A percentile compares a stretch with the other conserved stretches of the same genome.
Conservation (phyloP, 768 basidiomycete species). For the Kwoniella europaea region DNA sequence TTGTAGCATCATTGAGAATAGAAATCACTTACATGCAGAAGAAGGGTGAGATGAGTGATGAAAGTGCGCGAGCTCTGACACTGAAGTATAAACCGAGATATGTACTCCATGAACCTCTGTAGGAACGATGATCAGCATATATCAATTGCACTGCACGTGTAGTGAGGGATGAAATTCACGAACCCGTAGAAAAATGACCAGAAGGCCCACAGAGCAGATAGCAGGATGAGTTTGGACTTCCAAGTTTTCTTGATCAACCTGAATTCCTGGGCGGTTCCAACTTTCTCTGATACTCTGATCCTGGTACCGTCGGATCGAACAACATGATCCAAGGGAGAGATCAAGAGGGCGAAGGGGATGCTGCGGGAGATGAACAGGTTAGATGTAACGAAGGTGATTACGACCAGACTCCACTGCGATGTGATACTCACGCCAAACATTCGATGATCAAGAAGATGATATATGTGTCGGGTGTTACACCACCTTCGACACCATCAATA, state of each 20-base stretch:
- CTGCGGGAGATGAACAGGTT: not conserved
- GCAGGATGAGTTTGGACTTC: slow-evolving; percentile 22
- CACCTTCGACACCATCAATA: slow-evolving; percentile 13
- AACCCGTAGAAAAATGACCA: slow-evolving; percentile 29
- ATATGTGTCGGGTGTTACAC: slow-evolving; percentile 23
- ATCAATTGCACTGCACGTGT: not conserved
- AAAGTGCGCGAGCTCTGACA: slow-evolving; percentile 42
- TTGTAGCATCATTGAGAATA: not conserved
- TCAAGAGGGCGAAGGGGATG: slow-evolving; percentile 24
- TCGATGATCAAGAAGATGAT: slow-evolving; percentile 28
- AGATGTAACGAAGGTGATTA: not conserved
- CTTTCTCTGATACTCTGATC: slow-evolving; percentile 21
- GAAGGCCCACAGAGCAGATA: slow-evolving; percentile 24
- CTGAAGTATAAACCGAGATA: slow-evolving; percentile 41
- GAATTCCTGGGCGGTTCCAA: slow-evolving; percentile 31
- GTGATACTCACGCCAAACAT: slow-evolving; percentile 19
- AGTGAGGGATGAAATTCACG: not conserved
- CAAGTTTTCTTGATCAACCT: slow-evolving; percentile 22
- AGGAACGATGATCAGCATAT: not conserved
- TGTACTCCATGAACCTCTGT: slow-evolving; percentile 35
- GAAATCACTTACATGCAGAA: slow-evolving; percentile 21
- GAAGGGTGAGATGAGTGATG: slow-evolving; percentile 42
- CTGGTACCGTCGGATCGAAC: slow-evolving; percentile 32
- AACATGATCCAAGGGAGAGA: slow-evolving; percentile 26
- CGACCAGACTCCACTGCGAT: not conserved